Evolutionary conservation across 2,329 filamentous ascomycete species (phyloP).

Genomic region (Colletotrichum echinochloae): DNA sequence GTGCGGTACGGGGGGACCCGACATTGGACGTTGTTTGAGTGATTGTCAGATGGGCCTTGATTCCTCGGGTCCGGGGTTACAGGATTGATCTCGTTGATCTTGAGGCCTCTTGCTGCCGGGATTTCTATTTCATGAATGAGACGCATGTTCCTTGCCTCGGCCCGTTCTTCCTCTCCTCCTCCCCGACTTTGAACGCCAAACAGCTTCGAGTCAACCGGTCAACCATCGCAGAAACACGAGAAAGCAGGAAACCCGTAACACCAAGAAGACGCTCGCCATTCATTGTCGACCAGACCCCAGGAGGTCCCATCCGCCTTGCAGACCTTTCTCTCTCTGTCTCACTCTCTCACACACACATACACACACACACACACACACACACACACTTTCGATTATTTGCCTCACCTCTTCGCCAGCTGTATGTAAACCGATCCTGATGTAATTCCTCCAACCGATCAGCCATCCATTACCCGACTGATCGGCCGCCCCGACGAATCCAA

Average conservation of each 20-base stretch:
- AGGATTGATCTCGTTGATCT: neutral
- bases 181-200: neutral
- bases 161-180: neutral
- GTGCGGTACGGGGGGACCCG: constrained; percentile 4
- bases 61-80: neutral
- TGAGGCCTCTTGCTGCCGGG: constrained; percentile 15
- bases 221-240: constrained; percentile 33
- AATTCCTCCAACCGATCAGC: constrained; percentile 7
- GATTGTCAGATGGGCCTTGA: constrained; percentile 5
- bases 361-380: too few relatives aligned
- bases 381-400: neutral
- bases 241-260: constrained; percentile 22
- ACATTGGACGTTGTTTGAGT: constrained; percentile 9
- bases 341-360: too few relatives aligned
- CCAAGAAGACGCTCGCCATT: constrained; percentile 13
- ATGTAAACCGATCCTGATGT: neutral
- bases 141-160: neutral
- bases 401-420: constrained; percentile 6
- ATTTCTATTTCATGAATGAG: constrained; percentile 3
- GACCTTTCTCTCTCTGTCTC: neutral
- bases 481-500: constrained; percentile 6
- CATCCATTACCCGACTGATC: constrained; percentile 10
- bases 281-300: constrained; percentile 11
- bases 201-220: neutral
- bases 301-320: constrained; percentile 1